Evolutionary conservation across 352 stramenopile genomes (phyloP).

Genomic region (Pythium monospermum): DNA sequence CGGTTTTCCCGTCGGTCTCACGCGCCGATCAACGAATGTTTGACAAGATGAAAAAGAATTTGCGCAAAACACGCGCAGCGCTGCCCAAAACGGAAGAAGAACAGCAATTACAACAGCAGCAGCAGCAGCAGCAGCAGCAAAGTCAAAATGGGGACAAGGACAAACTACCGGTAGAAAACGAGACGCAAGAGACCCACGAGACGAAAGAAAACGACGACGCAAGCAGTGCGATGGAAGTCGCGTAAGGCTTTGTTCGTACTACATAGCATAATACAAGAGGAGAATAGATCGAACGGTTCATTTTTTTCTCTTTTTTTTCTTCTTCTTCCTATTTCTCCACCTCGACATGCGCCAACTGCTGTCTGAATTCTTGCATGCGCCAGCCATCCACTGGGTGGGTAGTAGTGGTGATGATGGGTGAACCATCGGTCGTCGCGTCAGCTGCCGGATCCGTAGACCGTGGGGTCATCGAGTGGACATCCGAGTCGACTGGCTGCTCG

Average conservation of each 20-base stretch:
- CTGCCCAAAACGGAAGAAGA: constrained; percentile 4
- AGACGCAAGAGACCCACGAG: background rate
- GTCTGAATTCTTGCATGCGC: background rate
- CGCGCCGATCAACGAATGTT: constrained; percentile 82
- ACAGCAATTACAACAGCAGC: background rate
- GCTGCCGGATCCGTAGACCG: too few relatives aligned
- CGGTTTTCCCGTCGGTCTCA: constrained; percentile 81
- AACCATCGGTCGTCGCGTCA: too few relatives aligned
- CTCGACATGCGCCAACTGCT: background rate
- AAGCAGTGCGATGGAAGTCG: constrained; percentile 14
- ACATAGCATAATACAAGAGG: too few relatives aligned
- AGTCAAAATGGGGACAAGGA: background rate
- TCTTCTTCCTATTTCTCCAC: constrained; percentile 6
- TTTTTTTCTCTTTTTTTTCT: too few relatives aligned
- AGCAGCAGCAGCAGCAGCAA: background rate
- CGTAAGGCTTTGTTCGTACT: background rate
- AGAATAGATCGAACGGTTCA: background rate
- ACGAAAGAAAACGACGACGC: background rate
- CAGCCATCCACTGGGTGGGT: background rate
- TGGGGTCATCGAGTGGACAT: too few relatives aligned
- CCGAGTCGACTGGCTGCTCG: too few relatives aligned
- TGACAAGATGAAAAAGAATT: constrained; percentile 87
- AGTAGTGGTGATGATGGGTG: too few relatives aligned
- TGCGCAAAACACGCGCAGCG: constrained; percentile 52
- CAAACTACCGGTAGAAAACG: background rate